Evolutionary conservation across 441 rosid species (phyloP), one percentile per base, ranked within the genome.

Genomic region (Gossypium davidsonii): DNA sequence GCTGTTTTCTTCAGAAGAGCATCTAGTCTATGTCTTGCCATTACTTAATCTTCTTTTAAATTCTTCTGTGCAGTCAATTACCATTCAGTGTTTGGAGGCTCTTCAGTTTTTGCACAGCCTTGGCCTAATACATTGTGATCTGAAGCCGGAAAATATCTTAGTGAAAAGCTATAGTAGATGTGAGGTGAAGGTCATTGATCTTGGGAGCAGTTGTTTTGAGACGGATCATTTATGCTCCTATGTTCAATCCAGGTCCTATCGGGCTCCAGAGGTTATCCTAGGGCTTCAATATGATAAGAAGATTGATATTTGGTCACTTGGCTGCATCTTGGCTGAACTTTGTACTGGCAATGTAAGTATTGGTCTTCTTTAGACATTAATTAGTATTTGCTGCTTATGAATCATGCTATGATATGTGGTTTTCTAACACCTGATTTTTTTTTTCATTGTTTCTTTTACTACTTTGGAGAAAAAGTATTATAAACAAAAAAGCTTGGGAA

Each of bases 131-230:
- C 98, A 94, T 73, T 92, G 97, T 75, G 98, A 94, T 79, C 76
- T 94, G 66, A 94, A 94, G 82, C 98, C 98, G 12, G 97, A 94
- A 82, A 94, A 94, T 76, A 91, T 94, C 79, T 79, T 94, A 69
- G 96, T 94, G 75, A 94, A 94, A 81, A 94, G 98, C 85, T 94
- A 94, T 80, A 94, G 97, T 77, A 85, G 98, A 87, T 92, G 97
- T 55, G 98, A 94, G 85, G 90, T 92, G 76, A 92, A 94, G 89
- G 97, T 92, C 80, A 94, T 94, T 71, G 98, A 94, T 83, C 96
- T 94, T 63, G 99, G 99, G 83, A 94, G 99, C 83, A 94, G 99
- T 85, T 94, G 98, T 83, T 92, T 92, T 80, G 97, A 92, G 87
- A 91, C 99, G 4, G 99, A 92, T 80, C 97, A 94, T 79, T 83